phyloP scores from a whole-genome alignment of 805 yeast genomes.

The Wickerhamiella kurtzmanii region DNA sequence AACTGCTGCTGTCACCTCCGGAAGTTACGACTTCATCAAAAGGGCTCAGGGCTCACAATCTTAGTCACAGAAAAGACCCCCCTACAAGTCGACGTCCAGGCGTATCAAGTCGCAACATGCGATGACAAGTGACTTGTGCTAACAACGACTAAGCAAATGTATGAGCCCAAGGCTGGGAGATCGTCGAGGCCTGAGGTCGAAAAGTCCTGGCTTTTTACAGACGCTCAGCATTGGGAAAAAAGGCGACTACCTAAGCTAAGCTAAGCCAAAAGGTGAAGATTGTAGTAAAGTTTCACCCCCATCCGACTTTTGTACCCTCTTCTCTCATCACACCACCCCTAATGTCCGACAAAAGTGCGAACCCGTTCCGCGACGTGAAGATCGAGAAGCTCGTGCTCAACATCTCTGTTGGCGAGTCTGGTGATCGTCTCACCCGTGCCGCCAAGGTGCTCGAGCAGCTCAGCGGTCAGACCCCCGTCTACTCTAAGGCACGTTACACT shows the following conservation, averaged over 20 bases:
- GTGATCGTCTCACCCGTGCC: conserved; percentile 99
- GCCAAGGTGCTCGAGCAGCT: conserved; percentile 99
- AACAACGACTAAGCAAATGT: background rate
- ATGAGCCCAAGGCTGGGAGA: background rate
- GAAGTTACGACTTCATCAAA: too few relatives aligned
- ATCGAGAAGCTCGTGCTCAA: conserved; percentile 98
- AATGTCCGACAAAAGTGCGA: conserved; percentile 30
- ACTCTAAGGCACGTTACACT: conserved; percentile 99
- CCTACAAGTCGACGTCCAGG: background rate
- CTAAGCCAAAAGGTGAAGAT: background rate
- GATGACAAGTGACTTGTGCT: too few relatives aligned
- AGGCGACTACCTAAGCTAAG: background rate
- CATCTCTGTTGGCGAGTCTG: conserved; percentile 99
- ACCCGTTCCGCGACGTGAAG: conserved; percentile 97
- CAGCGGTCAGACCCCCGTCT: conserved; percentile 99
- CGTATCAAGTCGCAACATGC: too few relatives aligned
- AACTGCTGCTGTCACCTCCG: too few relatives aligned
- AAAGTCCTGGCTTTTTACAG: too few relatives aligned
- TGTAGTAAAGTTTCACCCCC: background rate
- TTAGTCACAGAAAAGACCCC: background rate
- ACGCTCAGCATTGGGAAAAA: too few relatives aligned
- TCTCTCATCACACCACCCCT: background rate
- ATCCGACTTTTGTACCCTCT: background rate
- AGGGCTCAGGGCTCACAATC: background rate
- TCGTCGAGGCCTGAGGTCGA: background rate